Conservation (phyloP, 306 rosid species). For the Abrus pulchellus region DNA sequence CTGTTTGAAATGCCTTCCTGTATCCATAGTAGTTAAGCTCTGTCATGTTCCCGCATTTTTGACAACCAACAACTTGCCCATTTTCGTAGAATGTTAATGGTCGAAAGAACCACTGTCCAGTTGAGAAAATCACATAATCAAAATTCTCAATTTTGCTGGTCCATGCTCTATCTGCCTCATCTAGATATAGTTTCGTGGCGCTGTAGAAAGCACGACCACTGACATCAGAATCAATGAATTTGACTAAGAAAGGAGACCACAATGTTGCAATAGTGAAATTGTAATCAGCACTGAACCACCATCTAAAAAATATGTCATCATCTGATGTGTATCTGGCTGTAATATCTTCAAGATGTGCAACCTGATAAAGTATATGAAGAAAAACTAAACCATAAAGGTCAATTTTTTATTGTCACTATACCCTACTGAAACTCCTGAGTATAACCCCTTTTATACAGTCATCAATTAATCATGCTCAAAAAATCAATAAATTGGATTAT, state of each 20-base stretch:
- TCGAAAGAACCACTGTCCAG: constrained; percentile 86
- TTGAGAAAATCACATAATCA: constrained; percentile 74
- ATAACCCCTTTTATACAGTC: background rate
- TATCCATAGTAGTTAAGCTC: constrained; percentile 56
- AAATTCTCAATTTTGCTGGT: constrained; percentile 48
- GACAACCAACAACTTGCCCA: constrained; percentile 58
- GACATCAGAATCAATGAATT: constrained; percentile 51
- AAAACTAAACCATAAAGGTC: background rate
- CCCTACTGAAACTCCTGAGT: too few relatives aligned
- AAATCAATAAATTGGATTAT: background rate
- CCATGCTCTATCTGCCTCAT: constrained; percentile 69
- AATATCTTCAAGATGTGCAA: constrained; percentile 61
- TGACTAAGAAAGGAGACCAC: constrained; percentile 79
- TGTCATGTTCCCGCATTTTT: constrained; percentile 51
- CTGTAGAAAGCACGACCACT: constrained; percentile 49
- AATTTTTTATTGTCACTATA: background rate
- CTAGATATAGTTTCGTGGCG: constrained; percentile 65
- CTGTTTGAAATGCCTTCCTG: constrained; percentile 66
- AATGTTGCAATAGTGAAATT: constrained; percentile 64
- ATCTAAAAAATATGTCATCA: constrained; percentile 53
- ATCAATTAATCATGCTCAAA: background rate
- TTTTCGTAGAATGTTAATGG: constrained; percentile 63
- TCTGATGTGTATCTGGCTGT: constrained; percentile 39
- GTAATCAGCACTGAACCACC: constrained; percentile 64
- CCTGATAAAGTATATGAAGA: constrained; percentile 51